phyloP scores from a whole-genome alignment of 2,329 filamentous ascomycete genomes.

The Sarocladiaceae sp. region DNA sequence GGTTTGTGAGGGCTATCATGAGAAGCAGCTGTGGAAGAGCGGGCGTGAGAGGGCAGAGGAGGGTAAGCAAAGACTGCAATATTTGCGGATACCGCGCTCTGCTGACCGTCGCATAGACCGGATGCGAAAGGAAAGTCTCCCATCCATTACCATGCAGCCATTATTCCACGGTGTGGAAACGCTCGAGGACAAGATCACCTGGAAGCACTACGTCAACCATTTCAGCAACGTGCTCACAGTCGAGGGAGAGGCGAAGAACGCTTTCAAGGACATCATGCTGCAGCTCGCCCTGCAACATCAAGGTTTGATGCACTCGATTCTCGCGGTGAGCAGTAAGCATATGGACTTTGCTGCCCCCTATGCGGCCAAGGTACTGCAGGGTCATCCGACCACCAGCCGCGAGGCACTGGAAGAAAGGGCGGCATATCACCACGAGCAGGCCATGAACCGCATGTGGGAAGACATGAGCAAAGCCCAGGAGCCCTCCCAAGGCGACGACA shows the following conservation, averaged over 20 bases:
- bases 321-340: constrained; percentile 79
- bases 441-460: constrained; percentile 47
- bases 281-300: constrained; percentile 76
- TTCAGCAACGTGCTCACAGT: constrained; percentile 79
- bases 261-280: constrained; percentile 79
- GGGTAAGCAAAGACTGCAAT: constrained; percentile 35
- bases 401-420: constrained; percentile 46
- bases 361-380: constrained; percentile 46
- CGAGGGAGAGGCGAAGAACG: constrained; percentile 75
- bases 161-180: constrained; percentile 81
- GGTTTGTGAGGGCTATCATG: constrained; percentile 84
- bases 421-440: constrained; percentile 51
- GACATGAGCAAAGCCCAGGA: constrained; percentile 39
- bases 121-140: constrained; percentile 43
- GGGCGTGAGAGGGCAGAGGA: constrained; percentile 73
- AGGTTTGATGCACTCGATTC: constrained; percentile 85
- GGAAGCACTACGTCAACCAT: constrained; percentile 77
- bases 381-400: constrained; percentile 42
- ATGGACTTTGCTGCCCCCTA: constrained; percentile 57
- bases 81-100: background rate
- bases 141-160: constrained; percentile 53
- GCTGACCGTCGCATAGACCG: constrained; percentile 35
- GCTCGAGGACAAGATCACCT: constrained; percentile 71
- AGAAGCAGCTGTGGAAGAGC: constrained; percentile 83
- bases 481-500: constrained; percentile 36